These are phyloP conservation scores for Eimeria necatrix DNA, from an alignment of 169 alveolate genomes.

Conservation along the genomic window DNA sequence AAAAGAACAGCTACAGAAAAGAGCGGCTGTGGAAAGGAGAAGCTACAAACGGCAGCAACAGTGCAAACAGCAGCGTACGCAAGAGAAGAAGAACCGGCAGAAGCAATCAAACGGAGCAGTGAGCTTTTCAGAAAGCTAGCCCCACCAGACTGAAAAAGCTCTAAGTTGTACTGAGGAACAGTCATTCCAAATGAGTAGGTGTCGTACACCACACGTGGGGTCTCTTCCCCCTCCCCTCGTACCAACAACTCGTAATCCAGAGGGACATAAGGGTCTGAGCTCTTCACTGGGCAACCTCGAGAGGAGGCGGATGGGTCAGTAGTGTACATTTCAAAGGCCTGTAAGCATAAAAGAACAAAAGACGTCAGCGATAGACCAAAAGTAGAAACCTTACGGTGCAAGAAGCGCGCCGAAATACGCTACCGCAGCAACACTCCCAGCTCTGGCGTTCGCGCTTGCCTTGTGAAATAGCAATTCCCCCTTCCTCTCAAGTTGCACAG, in stretches of 20 bases:
- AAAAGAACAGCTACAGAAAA: background rate
- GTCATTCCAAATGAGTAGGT: conserved; percentile 84
- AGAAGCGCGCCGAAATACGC: background rate
- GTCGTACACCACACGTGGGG: conserved; percentile 78
- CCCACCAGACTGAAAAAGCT: conserved; percentile 86
- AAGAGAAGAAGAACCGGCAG: background rate
- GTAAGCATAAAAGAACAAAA: background rate
- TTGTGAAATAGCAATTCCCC: conserved; percentile 33
- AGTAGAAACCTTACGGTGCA: background rate
- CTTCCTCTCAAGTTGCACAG: conserved; percentile 48
- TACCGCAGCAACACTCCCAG: no score
- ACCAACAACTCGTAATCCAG: conserved; percentile 82
- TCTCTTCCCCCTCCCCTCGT: conserved; percentile 80
- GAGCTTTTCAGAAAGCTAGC: background rate
- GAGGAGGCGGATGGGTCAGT: conserved; percentile 60
- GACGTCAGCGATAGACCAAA: background rate
- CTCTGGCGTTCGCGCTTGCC: conserved; percentile 8
- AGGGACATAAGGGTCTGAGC: conserved; percentile 59
- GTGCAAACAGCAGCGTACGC: background rate
- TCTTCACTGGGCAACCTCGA: conserved; percentile 46
- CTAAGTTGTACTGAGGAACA: conserved; percentile 82
- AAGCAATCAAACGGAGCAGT: background rate
- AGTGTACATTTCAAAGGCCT: conserved; percentile 60
- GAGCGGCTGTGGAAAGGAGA: background rate
- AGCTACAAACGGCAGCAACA: background rate